Evolutionary conservation across 2,329 filamentous ascomycete genomes (phyloP).

Genomic region (Pseudocercospora vitis): DNA sequence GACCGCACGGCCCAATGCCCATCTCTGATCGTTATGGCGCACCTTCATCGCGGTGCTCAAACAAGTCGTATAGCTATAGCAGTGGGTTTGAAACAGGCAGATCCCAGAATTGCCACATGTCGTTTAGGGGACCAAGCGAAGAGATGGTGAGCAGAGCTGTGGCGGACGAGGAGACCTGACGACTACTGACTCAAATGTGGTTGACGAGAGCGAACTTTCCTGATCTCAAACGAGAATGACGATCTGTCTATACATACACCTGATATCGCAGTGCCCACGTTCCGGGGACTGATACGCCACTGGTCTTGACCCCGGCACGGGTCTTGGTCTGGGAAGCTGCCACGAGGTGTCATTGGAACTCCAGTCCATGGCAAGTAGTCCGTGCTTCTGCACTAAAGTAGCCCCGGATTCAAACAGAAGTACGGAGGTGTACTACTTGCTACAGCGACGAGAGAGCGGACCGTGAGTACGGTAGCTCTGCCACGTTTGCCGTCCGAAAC

Average conservation of each 20-base stretch:
- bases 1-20: background rate
- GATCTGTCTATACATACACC: background rate
- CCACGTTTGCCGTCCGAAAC: background rate
- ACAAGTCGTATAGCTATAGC: background rate
- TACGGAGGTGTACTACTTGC: too few relatives aligned
- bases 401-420: too few relatives aligned
- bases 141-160: background rate
- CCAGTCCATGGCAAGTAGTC: too few relatives aligned
- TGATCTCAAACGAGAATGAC: background rate
- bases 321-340: background rate
- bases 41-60: background rate
- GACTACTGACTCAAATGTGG: slow-evolving; percentile 1
- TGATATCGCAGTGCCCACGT: background rate
- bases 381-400: too few relatives aligned
- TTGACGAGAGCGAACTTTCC: background rate
- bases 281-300: background rate
- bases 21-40: background rate
- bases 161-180: background rate
- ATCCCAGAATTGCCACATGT: background rate
- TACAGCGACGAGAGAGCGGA: too few relatives aligned
- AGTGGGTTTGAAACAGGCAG: too few relatives aligned
- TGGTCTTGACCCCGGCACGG: background rate
- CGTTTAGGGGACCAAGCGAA: background rate
- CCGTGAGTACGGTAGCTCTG: too few relatives aligned
- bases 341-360: background rate